Conservation (phyloP, 2,329 filamentous ascomycete genomes). For the Trichoderma endophyticum region DNA sequence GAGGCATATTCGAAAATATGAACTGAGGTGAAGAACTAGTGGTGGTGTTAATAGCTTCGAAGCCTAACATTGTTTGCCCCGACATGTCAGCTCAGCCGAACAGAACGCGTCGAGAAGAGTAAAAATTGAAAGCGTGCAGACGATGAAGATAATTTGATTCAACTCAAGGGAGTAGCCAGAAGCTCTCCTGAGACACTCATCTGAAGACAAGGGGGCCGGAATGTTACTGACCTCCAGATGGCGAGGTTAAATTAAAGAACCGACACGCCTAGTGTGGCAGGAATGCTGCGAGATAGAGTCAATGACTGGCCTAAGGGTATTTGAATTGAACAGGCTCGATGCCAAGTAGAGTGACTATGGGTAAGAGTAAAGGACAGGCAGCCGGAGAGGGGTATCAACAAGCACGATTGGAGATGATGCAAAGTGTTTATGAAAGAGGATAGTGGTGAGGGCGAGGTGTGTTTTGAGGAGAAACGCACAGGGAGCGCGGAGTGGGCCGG, state of each 20-base stretch:
- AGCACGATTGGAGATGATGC: constrained; percentile 26
- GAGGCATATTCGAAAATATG: constrained; percentile 33
- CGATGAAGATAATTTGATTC: background rate
- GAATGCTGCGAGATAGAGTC: constrained; percentile 35
- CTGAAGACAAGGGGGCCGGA: constrained; percentile 27
- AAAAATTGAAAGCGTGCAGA: background rate
- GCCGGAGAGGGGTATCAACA: constrained; percentile 26
- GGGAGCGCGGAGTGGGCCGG: constrained; percentile 31
- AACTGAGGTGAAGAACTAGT: constrained; percentile 7
- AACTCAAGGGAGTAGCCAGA: constrained; percentile 20
- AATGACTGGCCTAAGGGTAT: constrained; percentile 28
- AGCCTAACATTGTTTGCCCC: background rate
- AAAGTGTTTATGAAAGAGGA: constrained; percentile 35
- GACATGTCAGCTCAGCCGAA: constrained; percentile 7
- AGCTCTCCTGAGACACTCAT: constrained; percentile 31
- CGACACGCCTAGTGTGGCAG: constrained; percentile 34
- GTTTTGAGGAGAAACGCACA: constrained; percentile 34
- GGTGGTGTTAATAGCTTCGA: constrained; percentile 1
- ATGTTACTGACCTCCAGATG: constrained; percentile 35
- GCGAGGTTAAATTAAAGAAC: constrained; percentile 31
- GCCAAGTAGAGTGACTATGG: constrained; percentile 18
- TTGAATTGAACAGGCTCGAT: constrained; percentile 27
- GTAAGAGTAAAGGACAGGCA: constrained; percentile 21
- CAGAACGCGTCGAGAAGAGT: constrained; percentile 19
- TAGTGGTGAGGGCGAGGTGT: constrained; percentile 34